Base-by-base conservation (phyloP, 805 yeast genomes). In the Saturnispora diversa region DNA sequence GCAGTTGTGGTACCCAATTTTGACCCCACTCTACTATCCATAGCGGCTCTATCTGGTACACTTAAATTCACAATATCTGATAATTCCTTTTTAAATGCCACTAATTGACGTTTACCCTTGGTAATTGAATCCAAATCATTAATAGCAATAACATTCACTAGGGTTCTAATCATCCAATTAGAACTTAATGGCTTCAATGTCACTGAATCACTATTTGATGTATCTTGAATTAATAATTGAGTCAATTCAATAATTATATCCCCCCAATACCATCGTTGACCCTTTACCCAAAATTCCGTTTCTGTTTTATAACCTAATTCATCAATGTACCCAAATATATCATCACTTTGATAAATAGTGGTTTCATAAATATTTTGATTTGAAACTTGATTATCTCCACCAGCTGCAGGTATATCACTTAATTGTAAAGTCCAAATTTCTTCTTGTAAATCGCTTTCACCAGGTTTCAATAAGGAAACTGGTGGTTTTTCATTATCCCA, bases 41-140 rank as follows among this genome's bases (percentile, higher is more conserved):
- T 84, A 20, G 70, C 66, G 54, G 75, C 75, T 46, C 95, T 69
- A 53, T 84, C 92, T 5, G 95, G 94, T 24, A 83, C 73, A 15
- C 67, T 74, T 35, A 88, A 66, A 35, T 75, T 75, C 7, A 88
- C 69, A 37, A 86, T 64, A 11, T 87, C 87, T 42, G 69, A 63
- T 44, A 88, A 62, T 37, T 79, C 84, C 15, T 66, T 74, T 57
- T 84, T 84, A 29, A 86, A 61, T 34, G 61, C 65, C 35, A 76
- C 63, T 47, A 88, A 62, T 40, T 79, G 78, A 43, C 73, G 74
- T 4, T 79, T 74, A 1, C 86, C 84, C 42, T 70, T 70, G 41
- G 75, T 75, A 7, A 83, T 75, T 37, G 72, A 71, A 23, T 84
- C 88, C 31, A 87, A 69, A 58, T 85, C 95, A 3, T 88, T 82